phyloP scores from a whole-genome alignment of 2,329 filamentous ascomycete genomes.

The Colletotrichum incanum region DNA sequence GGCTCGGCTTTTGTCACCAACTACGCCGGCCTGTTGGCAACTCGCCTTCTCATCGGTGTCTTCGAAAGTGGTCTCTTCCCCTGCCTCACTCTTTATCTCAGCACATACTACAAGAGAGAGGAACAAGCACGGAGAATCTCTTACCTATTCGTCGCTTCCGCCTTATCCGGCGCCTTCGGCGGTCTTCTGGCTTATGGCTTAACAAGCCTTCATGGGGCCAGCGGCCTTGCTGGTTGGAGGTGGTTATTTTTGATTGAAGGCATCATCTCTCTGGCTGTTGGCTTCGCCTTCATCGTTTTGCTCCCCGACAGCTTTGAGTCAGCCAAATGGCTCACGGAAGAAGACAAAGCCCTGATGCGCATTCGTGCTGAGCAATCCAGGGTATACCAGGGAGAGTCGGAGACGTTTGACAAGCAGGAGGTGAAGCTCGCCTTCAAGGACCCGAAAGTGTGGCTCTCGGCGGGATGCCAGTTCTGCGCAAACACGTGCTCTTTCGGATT shows the following conservation, averaged over 20 bases:
- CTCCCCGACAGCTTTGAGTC: constrained; percentile 60
- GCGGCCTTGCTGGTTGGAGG: constrained; percentile 63
- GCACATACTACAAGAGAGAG: constrained; percentile 56
- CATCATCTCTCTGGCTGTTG: constrained; percentile 60
- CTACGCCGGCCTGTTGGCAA: constrained; percentile 59
- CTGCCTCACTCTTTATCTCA: constrained; percentile 57
- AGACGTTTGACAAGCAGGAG: constrained; percentile 66
- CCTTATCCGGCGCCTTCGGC: constrained; percentile 56
- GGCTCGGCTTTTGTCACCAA: constrained; percentile 62
- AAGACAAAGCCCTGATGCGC: constrained; percentile 66
- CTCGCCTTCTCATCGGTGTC: constrained; percentile 63
- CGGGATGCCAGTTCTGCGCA: constrained; percentile 65
- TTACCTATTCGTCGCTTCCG: constrained; percentile 65
- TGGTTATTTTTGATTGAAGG: constrained; percentile 69
- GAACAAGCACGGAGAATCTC: constrained; percentile 52
- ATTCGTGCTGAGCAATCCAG: constrained; percentile 61
- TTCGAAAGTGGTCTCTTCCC: constrained; percentile 67
- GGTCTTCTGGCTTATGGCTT: constrained; percentile 64
- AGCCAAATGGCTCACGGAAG: constrained; percentile 64
- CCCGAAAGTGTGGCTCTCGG: constrained; percentile 66
- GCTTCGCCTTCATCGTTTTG: constrained; percentile 55
- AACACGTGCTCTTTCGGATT: constrained; percentile 71
- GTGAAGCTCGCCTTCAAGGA: constrained; percentile 64
- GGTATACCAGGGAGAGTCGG: constrained; percentile 62
- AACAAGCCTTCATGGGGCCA: constrained; percentile 52